Percentiles rank a stretch among this genome's conserved stretches.
Conservation (phyloP, 306 rosid species). For the Abrus pulchellus region DNA sequence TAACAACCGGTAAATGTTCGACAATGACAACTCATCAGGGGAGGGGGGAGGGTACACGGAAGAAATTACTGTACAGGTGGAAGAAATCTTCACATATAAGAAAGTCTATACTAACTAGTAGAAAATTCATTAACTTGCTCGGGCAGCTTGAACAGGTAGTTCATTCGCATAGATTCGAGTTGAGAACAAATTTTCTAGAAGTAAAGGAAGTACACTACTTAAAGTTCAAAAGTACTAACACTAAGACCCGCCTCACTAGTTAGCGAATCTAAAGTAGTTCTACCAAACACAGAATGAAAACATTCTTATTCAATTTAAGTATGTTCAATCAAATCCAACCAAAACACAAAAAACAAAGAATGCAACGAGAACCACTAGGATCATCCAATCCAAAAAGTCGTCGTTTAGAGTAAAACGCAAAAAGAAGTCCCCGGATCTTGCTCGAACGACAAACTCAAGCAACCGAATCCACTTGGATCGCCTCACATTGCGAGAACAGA, state of each 20-base stretch:
- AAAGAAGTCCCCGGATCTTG: constrained; percentile 54
- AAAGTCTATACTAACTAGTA: constrained; percentile 16
- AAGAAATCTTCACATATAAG: constrained; percentile 13
- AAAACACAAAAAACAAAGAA: background rate
- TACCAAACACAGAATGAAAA: constrained; percentile 25
- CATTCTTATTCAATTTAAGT: constrained; percentile 6
- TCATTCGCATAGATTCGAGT: constrained; percentile 21
- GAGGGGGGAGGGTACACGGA: background rate
- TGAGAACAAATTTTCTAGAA: constrained; percentile 8
- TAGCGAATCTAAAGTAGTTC: constrained; percentile 2
- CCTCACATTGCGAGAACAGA: constrained; percentile 27
- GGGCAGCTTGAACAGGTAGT: constrained; percentile 33
- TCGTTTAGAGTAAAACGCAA: constrained; percentile 16
- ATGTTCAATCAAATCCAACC: constrained; percentile 10
- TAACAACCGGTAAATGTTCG: constrained; percentile 26
- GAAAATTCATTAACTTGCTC: constrained; percentile 37
- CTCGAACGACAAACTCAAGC: constrained; percentile 33
- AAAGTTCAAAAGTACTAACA: constrained; percentile 37
- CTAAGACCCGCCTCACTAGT: constrained; percentile 4
- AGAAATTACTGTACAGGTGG: constrained; percentile 5
- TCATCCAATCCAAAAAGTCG: constrained; percentile 26
- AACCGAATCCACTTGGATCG: constrained; percentile 32
- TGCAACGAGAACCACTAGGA: background rate
- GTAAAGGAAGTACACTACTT: constrained; percentile 33
- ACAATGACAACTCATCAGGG: constrained; percentile 31